A percentile compares a stretch with the other conserved stretches of the same genome.
phyloP scores from a whole-genome alignment of 345 rosid species.

The Gossypium herbaceum region DNA sequence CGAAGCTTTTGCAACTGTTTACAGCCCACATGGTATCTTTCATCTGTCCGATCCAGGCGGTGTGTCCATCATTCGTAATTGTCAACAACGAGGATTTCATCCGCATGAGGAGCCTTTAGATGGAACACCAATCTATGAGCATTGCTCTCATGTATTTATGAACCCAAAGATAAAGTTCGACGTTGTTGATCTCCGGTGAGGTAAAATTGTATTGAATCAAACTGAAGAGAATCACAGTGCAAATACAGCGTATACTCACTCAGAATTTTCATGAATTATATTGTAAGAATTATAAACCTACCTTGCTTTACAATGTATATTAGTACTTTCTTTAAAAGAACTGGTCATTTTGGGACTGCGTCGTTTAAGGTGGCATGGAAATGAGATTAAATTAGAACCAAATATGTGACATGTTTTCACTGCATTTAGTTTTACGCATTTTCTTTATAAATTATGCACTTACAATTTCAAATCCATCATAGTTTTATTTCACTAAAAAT shows the following conservation, averaged over 20 bases:
- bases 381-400: background rate
- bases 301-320: background rate
- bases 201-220: background rate
- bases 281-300: background rate
- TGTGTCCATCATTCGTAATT: slow-evolving; percentile 76
- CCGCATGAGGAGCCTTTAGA: slow-evolving; percentile 94
- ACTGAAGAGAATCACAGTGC: background rate
- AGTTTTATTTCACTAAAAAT: too few relatives aligned
- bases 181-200: slow-evolving; percentile 82
- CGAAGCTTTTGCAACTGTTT: background rate
- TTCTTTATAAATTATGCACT: too few relatives aligned
- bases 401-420: background rate
- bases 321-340: background rate
- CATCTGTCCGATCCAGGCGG: slow-evolving; percentile 92
- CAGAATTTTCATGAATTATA: background rate
- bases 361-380: background rate
- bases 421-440: background rate
- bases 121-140: slow-evolving; percentile 82
- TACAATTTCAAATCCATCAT: too few relatives aligned
- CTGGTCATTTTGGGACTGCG: background rate
- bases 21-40: slow-evolving; percentile 90
- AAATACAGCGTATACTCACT: background rate
- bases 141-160: slow-evolving; percentile 90
- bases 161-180: slow-evolving; percentile 60
- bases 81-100: slow-evolving; percentile 95